Conservation (phyloP, 2,329 filamentous ascomycete species). For the Cyphellophora europaea region DNA sequence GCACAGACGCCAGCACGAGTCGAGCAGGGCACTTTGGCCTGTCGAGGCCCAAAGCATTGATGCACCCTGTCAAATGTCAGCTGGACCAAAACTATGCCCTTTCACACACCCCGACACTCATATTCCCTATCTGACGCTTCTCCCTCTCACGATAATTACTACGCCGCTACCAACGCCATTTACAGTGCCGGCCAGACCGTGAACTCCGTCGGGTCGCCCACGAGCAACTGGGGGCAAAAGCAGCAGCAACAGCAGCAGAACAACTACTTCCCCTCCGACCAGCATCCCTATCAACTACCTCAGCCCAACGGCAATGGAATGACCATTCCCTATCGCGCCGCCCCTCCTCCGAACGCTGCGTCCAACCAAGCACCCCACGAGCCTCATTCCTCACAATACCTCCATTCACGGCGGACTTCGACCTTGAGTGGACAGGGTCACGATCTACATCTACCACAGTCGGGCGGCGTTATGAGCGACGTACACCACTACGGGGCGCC, state of each 20-base stretch:
- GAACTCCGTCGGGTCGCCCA: conserved; percentile 37
- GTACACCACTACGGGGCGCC: conserved; percentile 41
- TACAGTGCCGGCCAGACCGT: conserved; percentile 36
- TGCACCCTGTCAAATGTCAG: no score
- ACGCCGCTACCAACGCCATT: conserved; percentile 26
- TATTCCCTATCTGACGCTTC: conserved; percentile 14
- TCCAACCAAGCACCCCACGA: neutral
- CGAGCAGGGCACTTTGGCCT: no score
- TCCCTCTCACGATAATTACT: conserved; percentile 15
- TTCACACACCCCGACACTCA: conserved; percentile 16
- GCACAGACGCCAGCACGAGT: no score
- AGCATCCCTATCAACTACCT: conserved; percentile 2
- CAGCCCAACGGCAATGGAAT: conserved; percentile 3
- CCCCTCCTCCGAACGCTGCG: neutral
- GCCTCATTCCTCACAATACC: neutral
- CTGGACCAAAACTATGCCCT: no score
- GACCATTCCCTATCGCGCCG: conserved; percentile 2
- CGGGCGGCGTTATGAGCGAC: conserved; percentile 29
- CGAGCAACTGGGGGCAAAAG: conserved; percentile 23
- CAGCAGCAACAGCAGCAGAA: conserved; percentile 5
- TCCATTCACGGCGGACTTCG: neutral
- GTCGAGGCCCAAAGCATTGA: no score
- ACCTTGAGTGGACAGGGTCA: conserved; percentile 36
- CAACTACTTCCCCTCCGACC: conserved; percentile 4
- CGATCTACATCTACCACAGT: conserved; percentile 45